Evolutionary conservation across 2,329 filamentous ascomycete genomes (phyloP).

Genomic region (Trichoderma pleuroti): DNA sequence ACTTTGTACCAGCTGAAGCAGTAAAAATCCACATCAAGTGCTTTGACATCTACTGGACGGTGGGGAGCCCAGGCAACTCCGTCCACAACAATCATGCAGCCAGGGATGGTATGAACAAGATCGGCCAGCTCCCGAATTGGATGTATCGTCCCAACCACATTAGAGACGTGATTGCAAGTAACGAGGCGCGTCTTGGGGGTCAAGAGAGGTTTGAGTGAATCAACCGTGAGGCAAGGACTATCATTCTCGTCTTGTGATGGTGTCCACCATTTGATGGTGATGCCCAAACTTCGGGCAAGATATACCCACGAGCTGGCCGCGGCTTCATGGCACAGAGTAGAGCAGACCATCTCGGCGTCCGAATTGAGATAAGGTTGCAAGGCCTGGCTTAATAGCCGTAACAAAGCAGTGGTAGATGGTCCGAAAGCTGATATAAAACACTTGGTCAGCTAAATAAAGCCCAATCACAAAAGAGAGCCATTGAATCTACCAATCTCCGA

Average conservation of each 20-base stretch:
- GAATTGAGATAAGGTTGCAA: background rate
- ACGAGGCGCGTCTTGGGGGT: background rate
- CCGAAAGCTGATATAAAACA: background rate
- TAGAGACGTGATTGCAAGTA: background rate
- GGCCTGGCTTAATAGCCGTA: background rate
- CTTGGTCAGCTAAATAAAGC: too few relatives aligned
- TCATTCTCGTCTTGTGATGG: background rate
- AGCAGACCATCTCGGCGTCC: background rate
- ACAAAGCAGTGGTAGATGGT: background rate
- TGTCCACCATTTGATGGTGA: background rate
- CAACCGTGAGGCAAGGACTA: background rate
- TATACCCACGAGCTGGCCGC: background rate
- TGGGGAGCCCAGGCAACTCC: constrained; percentile 76
- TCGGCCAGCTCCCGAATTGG: background rate
- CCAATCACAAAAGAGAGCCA: too few relatives aligned
- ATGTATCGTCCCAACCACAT: background rate
- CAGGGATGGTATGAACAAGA: background rate
- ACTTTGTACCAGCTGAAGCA: constrained; percentile 81
- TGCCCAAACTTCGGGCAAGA: background rate
- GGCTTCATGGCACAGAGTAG: background rate
- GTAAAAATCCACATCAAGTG: constrained; percentile 70
- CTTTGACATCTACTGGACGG: constrained; percentile 63
- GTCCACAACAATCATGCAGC: constrained; percentile 49
- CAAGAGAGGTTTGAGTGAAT: background rate
- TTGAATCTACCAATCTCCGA: background rate